Conservation (phyloP, 148 eudicot genomes). For the Chenopodium album region DNA sequence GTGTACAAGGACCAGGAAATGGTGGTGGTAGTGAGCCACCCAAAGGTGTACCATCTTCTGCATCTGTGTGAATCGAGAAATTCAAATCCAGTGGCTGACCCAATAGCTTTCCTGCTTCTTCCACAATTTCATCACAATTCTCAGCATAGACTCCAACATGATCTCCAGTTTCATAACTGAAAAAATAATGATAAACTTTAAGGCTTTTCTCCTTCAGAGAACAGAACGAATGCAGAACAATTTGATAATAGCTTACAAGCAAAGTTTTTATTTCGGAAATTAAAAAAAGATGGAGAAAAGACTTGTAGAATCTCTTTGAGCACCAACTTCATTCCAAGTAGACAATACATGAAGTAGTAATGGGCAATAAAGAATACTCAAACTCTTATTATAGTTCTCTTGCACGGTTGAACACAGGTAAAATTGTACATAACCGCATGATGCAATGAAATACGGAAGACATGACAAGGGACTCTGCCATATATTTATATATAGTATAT, state of each 20-base stretch:
- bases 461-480: not conserved
- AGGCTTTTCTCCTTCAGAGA: not conserved
- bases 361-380: no score
- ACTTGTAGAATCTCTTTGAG: no score
- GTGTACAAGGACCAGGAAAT: constrained; percentile 81
- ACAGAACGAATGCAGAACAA: not conserved
- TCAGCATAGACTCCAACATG: constrained; percentile 86
- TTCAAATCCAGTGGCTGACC: constrained; percentile 58
- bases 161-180: constrained; percentile 92
- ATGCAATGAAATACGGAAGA: not conserved
- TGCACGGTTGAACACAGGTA: no score
- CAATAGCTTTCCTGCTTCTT: constrained; percentile 71
- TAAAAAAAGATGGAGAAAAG: no score
- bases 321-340: no score
- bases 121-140: constrained; percentile 65
- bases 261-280: no score
- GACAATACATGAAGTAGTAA: no score
- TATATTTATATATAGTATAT: not conserved
- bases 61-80: constrained; percentile 68
- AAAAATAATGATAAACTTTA: constrained; percentile 10
- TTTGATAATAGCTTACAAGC: no score
- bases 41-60: constrained; percentile 64
- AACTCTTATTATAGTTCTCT: no score
- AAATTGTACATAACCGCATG: not conserved
- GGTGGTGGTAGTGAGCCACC: constrained; percentile 88